These are phyloP conservation scores for Castanospermum australe DNA, from an alignment of 306 rosid genomes.

Conservation along the genomic window DNA sequence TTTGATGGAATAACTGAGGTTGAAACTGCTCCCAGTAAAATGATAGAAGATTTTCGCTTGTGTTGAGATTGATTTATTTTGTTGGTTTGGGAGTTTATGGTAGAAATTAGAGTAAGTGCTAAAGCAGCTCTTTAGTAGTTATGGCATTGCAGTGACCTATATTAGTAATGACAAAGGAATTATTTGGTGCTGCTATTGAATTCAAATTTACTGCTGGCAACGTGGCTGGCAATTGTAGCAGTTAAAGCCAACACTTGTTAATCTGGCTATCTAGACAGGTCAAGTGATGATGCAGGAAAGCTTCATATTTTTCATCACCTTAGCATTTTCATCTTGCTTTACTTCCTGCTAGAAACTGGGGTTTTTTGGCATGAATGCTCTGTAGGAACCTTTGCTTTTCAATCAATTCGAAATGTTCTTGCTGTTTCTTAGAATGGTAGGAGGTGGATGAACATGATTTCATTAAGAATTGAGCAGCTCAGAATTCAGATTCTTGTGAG, in stretches of 20 bases:
- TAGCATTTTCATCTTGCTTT: slow-evolving; percentile 4
- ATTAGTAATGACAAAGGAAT: slow-evolving; percentile 9
- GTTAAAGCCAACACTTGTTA: not conserved
- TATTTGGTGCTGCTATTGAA: slow-evolving; percentile 3
- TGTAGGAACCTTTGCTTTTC: not conserved
- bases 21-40: slow-evolving; percentile 1
- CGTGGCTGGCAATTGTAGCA: not conserved
- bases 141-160: slow-evolving; percentile 16
- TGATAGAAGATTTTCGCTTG: not conserved
- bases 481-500: not conserved
- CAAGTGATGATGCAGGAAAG: not conserved
- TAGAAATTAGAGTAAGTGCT: not conserved
- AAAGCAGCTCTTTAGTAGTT: slow-evolving; percentile 1
- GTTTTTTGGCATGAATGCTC: not conserved
- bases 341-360: slow-evolving; percentile 3
- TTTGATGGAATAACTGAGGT: slow-evolving; percentile 2
- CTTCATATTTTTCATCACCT: not conserved
- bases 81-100: slow-evolving; percentile 12
- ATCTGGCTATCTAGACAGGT: not conserved
- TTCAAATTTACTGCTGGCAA: slow-evolving; percentile 5
- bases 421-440: not conserved
- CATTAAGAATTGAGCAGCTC: not conserved
- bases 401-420: not conserved
- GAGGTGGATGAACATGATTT: slow-evolving; percentile 26
- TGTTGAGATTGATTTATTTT: slow-evolving; percentile 14